A percentile compares a stretch with the other conserved stretches of the same genome.
Evolutionary conservation across 2,329 filamentous ascomycete genomes (phyloP).

Genomic region (Beauveria rudraprayagi): DNA sequence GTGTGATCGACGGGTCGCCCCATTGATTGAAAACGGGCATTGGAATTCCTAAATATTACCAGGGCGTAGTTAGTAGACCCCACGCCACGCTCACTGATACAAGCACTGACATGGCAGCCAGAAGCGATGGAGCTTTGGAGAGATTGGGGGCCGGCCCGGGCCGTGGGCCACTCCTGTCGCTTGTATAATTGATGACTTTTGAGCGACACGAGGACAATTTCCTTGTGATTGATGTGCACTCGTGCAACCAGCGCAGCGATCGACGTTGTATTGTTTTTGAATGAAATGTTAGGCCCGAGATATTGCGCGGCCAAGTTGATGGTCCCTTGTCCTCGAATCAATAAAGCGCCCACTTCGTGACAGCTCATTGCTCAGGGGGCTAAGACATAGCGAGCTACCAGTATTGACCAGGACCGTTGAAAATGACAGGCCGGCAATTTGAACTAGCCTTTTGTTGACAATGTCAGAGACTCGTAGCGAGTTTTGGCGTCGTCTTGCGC

Average conservation of each 20-base stretch:
- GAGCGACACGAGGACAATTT: background rate
- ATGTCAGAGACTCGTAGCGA: background rate
- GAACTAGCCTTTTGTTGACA: background rate
- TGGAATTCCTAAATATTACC: too few relatives aligned
- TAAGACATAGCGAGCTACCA: background rate
- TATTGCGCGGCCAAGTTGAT: background rate
- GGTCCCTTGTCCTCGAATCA: background rate
- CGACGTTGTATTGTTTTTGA: background rate
- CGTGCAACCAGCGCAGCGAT: background rate
- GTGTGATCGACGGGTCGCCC: background rate
- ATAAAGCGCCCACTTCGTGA: background rate
- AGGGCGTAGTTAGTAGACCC: background rate
- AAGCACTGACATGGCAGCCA: background rate
- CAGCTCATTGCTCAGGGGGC: background rate
- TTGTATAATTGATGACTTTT: background rate
- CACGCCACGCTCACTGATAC: background rate
- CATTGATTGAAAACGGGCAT: background rate
- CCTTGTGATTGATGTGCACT: background rate
- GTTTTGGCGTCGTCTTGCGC: background rate
- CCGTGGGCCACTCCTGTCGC: background rate
- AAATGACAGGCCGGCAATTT: constrained; percentile 3
- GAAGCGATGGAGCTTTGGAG: background rate
- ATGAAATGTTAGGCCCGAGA: background rate
- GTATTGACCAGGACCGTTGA: background rate
- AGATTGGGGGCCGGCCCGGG: constrained; percentile 1